Conservation (phyloP, 768 basidiomycete species). For the Termitomyces bulborhizus region DNA sequence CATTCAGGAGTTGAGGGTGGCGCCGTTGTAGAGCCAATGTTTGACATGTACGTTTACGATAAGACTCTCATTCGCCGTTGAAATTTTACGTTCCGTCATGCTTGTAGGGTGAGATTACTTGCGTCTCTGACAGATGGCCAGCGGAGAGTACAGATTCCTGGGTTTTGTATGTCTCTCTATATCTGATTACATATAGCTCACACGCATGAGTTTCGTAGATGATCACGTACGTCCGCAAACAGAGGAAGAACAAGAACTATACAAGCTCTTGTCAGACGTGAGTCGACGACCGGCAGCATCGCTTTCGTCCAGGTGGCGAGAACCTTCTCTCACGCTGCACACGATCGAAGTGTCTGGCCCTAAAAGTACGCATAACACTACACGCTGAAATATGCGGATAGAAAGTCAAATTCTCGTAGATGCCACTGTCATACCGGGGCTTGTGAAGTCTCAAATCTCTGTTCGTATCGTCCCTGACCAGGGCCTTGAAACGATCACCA, state of each 20-base stretch:
- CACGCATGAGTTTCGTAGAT: slow-evolving; percentile 34
- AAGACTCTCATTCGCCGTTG: not conserved
- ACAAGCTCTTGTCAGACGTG: slow-evolving; percentile 61
- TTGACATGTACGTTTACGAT: slow-evolving; percentile 64
- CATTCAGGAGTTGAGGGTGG: slow-evolving; percentile 97
- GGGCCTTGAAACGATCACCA: slow-evolving; percentile 62
- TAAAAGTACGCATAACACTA: slow-evolving; percentile 46
- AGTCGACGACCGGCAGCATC: slow-evolving; percentile 63
- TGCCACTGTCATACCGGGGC: slow-evolving; percentile 83
- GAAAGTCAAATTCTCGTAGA: slow-evolving; percentile 32
- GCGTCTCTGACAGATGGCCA: slow-evolving; percentile 58
- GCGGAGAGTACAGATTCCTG: slow-evolving; percentile 61
- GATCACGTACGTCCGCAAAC: slow-evolving; percentile 70
- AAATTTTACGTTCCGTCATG: not conserved
- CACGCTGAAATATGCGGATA: not conserved
- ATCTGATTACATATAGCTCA: not conserved
- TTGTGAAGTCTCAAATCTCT: slow-evolving; percentile 80
- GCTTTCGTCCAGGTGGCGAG: slow-evolving; percentile 78
- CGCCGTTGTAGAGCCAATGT: slow-evolving; percentile 81
- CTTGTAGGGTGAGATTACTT: slow-evolving; percentile 67
- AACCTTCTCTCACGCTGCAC: slow-evolving; percentile 88
- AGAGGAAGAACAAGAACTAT: slow-evolving; percentile 59
- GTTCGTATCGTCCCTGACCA: slow-evolving; percentile 95
- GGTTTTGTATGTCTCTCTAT: slow-evolving; percentile 62
- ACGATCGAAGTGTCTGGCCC: slow-evolving; percentile 80